These are phyloP conservation scores for Xerocomellus intermedius DNA, from an alignment of 768 basidiomycete genomes.

Conservation along the genomic window DNA sequence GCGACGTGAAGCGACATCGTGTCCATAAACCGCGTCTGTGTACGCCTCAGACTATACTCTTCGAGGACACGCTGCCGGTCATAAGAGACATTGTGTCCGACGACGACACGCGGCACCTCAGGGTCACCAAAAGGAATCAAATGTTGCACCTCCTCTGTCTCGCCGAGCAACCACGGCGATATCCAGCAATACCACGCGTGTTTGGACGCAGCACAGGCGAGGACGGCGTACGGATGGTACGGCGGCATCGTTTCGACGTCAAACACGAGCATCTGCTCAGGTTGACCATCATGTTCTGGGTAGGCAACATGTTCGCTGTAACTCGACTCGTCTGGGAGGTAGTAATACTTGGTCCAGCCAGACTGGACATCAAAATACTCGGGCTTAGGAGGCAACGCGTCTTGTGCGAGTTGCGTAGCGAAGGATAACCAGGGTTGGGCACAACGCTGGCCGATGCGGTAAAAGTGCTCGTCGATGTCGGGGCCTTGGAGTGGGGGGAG, in stretches of 20 bases:
- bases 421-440: slow-evolving; percentile 79
- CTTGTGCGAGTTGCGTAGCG: slow-evolving; percentile 54
- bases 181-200: slow-evolving; percentile 96
- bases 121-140: slow-evolving; percentile 72
- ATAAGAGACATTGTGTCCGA: slow-evolving; percentile 96
- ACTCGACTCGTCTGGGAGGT: slow-evolving; percentile 70
- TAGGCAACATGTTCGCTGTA: slow-evolving; percentile 70
- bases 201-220: slow-evolving; percentile 83
- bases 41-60: slow-evolving; percentile 72
- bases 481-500: slow-evolving; percentile 82
- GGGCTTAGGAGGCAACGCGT: slow-evolving; percentile 60
- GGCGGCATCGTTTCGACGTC: slow-evolving; percentile 94
- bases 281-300: slow-evolving; percentile 59
- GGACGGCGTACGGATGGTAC: slow-evolving; percentile 76
- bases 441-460: slow-evolving; percentile 64
- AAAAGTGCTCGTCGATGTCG: slow-evolving; percentile 86
- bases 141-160: slow-evolving; percentile 55
- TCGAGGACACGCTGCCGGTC: slow-evolving; percentile 81
- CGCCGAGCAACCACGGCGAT: slow-evolving; percentile 84
- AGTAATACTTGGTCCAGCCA: slow-evolving; percentile 89
- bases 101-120: slow-evolving; percentile 56
- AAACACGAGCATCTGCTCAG: slow-evolving; percentile 78
- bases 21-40: slow-evolving; percentile 81
- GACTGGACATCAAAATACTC: slow-evolving; percentile 52
- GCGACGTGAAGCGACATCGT: slow-evolving; percentile 96